These are phyloP conservation scores for Hanseniaspora vineae DNA, from an alignment of 805 yeast species.

Conservation along the genomic window DNA sequence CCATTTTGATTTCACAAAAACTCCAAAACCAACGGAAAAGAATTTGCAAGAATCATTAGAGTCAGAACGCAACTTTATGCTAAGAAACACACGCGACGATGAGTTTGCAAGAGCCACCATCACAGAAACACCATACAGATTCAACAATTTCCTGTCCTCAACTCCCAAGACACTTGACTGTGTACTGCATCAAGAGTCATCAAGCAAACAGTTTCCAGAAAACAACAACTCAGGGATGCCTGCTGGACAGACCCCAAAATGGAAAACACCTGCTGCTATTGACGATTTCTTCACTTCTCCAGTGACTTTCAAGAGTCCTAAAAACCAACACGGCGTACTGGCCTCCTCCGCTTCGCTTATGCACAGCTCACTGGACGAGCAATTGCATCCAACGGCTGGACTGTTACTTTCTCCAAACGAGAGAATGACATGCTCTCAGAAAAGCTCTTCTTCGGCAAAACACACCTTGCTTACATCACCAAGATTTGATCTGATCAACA, in stretches of 20 bases:
- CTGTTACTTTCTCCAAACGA: no score
- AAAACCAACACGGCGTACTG: not conserved
- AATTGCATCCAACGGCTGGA: no score
- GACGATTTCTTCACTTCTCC: conserved; percentile 6
- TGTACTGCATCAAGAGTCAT: no score
- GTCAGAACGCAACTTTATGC: no score
- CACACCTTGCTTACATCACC: not conserved
- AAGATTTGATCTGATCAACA: not conserved
- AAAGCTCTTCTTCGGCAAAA: not conserved
- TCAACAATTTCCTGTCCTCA: not conserved
- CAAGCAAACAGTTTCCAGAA: no score
- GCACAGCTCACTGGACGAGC: no score
- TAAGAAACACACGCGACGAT: no score
- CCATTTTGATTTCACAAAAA: conserved; percentile 3
- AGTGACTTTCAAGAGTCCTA: conserved; percentile 4
- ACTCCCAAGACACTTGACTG: not conserved
- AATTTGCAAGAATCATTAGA: no score
- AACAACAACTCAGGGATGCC: not conserved
- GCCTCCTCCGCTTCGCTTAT: no score
- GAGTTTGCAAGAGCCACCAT: not conserved
- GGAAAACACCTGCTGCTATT: conserved; percentile 5
- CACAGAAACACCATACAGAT: not conserved
- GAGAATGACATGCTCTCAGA: not conserved
- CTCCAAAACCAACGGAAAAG: not conserved
- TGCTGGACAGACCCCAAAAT: conserved; percentile 4